phyloP scores from a whole-genome alignment of 2,329 filamentous ascomycete species.

The Lomentospora prolificans region DNA sequence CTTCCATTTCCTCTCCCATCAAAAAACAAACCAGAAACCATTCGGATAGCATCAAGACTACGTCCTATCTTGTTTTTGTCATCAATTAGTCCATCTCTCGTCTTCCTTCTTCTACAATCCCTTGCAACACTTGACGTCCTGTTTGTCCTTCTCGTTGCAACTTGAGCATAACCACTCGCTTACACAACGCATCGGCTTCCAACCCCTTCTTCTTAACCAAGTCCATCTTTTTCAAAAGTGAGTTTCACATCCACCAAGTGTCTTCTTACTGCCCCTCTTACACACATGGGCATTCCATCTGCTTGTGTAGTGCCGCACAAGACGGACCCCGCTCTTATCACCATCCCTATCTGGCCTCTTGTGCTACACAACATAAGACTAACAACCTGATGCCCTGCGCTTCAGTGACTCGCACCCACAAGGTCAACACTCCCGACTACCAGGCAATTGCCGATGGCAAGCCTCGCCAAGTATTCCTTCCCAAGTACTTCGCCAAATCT shows the following conservation, averaged over 20 bases:
- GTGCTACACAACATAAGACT: neutral
- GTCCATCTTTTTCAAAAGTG: neutral
- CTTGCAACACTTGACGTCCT: neutral
- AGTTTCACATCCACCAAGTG: neutral
- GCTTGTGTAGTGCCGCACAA: conserved; percentile 6
- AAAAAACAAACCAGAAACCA: neutral
- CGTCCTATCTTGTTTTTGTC: neutral
- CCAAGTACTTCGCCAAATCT: conserved; percentile 86
- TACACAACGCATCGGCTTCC: neutral
- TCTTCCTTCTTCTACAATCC: neutral
- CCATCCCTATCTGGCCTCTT: neutral
- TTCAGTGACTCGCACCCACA: conserved; percentile 94
- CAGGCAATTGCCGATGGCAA: conserved; percentile 67
- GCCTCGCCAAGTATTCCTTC: conserved; percentile 60
- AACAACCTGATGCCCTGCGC: neutral
- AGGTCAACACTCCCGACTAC: conserved; percentile 89
- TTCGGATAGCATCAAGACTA: neutral
- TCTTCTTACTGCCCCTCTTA: neutral
- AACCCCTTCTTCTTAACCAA: neutral
- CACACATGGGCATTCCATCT: neutral
- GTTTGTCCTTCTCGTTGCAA: neutral
- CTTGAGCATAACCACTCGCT: neutral
- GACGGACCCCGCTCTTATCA: neutral
- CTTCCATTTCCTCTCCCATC: conserved; percentile 1
- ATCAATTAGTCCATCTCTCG: neutral